Percentiles rank a stretch among this genome's conserved stretches.
phyloP scores from a whole-genome alignment of 805 yeast genomes.

The Kluyveromyces siamensis region DNA sequence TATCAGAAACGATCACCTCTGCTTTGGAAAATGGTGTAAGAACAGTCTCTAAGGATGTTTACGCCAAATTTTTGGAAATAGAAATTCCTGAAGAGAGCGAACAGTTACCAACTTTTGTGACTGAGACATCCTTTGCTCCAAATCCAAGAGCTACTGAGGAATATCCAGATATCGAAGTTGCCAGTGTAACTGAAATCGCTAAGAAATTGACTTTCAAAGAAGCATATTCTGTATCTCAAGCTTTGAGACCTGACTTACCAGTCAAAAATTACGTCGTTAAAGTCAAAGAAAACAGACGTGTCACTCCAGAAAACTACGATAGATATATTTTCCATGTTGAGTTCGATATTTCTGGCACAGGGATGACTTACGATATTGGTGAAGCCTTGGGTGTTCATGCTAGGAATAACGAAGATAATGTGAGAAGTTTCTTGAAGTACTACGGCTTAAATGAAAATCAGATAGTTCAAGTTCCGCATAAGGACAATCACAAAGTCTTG shows the following conservation, averaged over 20 bases:
- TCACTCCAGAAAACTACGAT: conserved; percentile 82
- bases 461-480: conserved; percentile 61
- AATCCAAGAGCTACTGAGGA: conserved; percentile 43
- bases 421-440: conserved; percentile 55
- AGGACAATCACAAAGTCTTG: conserved; percentile 43
- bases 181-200: conserved; percentile 43
- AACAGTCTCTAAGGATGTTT: conserved; percentile 27
- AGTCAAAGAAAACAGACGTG: conserved; percentile 85
- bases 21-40: conserved; percentile 39
- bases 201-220: conserved; percentile 74
- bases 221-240: conserved; percentile 50
- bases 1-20: conserved; percentile 56
- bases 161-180: conserved; percentile 28
- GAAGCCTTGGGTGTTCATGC: conserved; percentile 96
- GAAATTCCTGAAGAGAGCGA: conserved; percentile 10
- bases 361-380: conserved; percentile 85
- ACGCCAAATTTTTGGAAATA: neutral
- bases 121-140: conserved; percentile 57
- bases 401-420: conserved; percentile 59
- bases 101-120: conserved; percentile 42
- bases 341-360: conserved; percentile 85
- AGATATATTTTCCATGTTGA: conserved; percentile 96
- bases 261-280: conserved; percentile 76
- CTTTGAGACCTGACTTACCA: conserved; percentile 84
- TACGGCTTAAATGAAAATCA: conserved; percentile 68